These are phyloP conservation scores for Cucurbita ficifolia DNA, from an alignment of 306 rosid species.

Conservation along the genomic window DNA sequence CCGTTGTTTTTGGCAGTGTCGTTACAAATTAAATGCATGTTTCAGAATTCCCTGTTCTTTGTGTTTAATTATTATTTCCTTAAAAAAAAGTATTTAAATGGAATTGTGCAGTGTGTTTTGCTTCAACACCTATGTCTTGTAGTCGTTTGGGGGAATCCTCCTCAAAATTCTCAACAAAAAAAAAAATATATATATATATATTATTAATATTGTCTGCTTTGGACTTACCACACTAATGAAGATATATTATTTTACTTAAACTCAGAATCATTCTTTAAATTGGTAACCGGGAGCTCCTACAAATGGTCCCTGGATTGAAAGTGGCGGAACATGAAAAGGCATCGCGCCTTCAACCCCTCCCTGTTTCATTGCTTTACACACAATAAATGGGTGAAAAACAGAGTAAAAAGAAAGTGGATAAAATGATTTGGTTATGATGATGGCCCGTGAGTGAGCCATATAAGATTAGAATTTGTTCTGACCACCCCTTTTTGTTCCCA, in stretches of 20 bases:
- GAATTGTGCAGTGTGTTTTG: neutral
- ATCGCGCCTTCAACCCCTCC: neutral
- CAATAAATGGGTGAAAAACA: neutral
- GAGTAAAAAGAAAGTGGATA: neutral
- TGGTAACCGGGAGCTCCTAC: too few species aligned
- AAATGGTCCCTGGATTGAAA: conserved; percentile 3
- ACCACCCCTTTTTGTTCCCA: conserved; percentile 2
- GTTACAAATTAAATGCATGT: neutral
- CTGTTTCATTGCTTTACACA: neutral
- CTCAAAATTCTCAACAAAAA: neutral
- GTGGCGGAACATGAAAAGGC: neutral
- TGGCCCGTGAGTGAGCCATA: conserved; percentile 14
- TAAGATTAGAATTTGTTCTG: neutral
- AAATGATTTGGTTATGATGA: conserved; percentile 12
- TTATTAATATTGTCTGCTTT: too few species aligned
- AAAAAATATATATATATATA: too few species aligned
- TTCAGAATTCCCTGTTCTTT: neutral
- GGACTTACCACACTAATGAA: too few species aligned
- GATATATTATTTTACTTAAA: too few species aligned
- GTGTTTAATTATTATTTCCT: neutral
- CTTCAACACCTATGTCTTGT: neutral
- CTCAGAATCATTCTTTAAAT: too few species aligned
- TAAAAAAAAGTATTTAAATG: neutral
- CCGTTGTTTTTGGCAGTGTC: neutral
- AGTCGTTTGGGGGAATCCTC: conserved; percentile 1